Evolutionary conservation across 2,329 filamentous ascomycete genomes (phyloP), one percentile per base, ranked within the genome.

Genomic region (Fusarium sacchari): DNA sequence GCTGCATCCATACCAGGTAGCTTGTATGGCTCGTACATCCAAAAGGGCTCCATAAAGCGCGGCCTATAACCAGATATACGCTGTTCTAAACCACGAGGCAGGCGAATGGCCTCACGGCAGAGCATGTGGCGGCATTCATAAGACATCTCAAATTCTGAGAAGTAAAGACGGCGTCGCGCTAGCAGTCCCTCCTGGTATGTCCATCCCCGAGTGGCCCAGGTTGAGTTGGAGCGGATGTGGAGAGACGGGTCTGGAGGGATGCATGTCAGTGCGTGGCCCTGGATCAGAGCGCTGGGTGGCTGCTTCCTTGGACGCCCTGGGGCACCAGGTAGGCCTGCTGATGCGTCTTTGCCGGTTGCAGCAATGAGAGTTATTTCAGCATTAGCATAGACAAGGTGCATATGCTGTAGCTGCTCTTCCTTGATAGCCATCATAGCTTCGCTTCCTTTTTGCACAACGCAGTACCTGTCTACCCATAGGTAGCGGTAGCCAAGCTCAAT

Each of bases 251-350:
- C 42, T 26, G 42, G 42, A 0, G 42, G 42, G 17, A 44, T 44
- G 0, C 24, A 26, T 26, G 26, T 18, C 43, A 26, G 0, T 0
- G 24, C 43, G 0, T 44, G 42, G 1, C 42, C 42, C 3, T 26
- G 17, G 7, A 44, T 6, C 1, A 44, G 17, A 20, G 17, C 42
- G 12, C 24, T 3, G 6, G 24, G 42, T 5, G 26, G 42, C 0
- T 26, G 17, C 5, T 44, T 26, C 1, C 42, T 44, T 12, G 24
- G 24, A 17, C 43, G 42, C 5, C 42, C 42, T 18, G 42, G 42
- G 5, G 4, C 42, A 5, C 42, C 42, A 3, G 42, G 42, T 4
- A 44, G 6, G 3, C 42, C 42, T 6, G 42, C 42, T 13, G 11
- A 44, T 44, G 24, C 18, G 2, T 26, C 24, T 0, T 26, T 1